Conservation (phyloP, 2,329 filamentous ascomycete genomes). For the Monosporascus sp. region DNA sequence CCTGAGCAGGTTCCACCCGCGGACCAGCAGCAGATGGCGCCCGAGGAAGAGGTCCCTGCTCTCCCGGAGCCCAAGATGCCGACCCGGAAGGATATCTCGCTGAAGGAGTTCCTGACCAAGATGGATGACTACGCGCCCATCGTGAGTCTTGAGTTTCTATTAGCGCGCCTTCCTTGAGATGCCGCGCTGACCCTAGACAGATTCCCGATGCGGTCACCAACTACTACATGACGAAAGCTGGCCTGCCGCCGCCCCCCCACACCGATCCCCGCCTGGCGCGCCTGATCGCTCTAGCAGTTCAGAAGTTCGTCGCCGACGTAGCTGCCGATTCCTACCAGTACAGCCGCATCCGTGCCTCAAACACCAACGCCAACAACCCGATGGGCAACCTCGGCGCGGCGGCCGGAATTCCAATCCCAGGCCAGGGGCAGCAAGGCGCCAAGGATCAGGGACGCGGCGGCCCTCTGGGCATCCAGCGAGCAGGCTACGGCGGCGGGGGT, state of each 20-base stretch:
- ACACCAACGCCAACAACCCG: slow-evolving; percentile 80
- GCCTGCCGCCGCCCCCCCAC: slow-evolving; percentile 85
- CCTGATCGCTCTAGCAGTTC: slow-evolving; percentile 91
- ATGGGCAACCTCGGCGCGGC: slow-evolving; percentile 80
- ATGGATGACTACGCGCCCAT: slow-evolving; percentile 99
- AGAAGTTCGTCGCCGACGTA: slow-evolving; percentile 98
- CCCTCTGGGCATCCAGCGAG: slow-evolving; percentile 67
- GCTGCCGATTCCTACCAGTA: slow-evolving; percentile 98
- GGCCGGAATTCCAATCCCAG: slow-evolving; percentile 62
- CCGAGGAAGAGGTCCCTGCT: slow-evolving; percentile 14
- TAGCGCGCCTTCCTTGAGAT: background rate
- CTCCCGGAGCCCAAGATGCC: slow-evolving; percentile 56
- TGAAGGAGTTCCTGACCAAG: slow-evolving; percentile 89
- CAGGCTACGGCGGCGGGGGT: slow-evolving; percentile 81
- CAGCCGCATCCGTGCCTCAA: slow-evolving; percentile 89
- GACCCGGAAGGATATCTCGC: slow-evolving; percentile 82
- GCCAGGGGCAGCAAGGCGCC: slow-evolving; percentile 50
- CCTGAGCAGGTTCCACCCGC: slow-evolving; percentile 19
- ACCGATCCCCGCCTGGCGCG: slow-evolving; percentile 87
- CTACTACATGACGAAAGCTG: slow-evolving; percentile 95
- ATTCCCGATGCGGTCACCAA: slow-evolving; percentile 97
- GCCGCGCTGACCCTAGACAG: slow-evolving; percentile 37
- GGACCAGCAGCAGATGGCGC: slow-evolving; percentile 15
- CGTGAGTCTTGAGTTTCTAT: slow-evolving; percentile 49
- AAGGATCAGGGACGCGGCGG: slow-evolving; percentile 55